Evolutionary conservation across 768 basidiomycete species (phyloP), one percentile per base, ranked within the genome.

Genomic region (Naganishia onofrii): DNA sequence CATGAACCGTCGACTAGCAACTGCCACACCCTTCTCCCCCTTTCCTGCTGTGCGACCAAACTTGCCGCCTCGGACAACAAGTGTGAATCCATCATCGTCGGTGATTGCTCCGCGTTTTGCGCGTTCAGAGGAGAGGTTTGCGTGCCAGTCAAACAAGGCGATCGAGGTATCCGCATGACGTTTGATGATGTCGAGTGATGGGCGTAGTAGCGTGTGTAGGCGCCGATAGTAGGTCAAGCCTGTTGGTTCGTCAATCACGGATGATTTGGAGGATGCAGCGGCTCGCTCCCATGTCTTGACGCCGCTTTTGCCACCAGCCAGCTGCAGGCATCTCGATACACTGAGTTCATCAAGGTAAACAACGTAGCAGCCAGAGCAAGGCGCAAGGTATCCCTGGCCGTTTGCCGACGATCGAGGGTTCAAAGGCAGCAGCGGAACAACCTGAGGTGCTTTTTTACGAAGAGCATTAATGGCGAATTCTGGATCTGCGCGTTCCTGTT

Each of bases 41-140:
- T 92, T 92, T 32, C 93, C 93, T 5, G 93, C 83, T 0, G 91
- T 91, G 77, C 91, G 85, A 5, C 93, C 93, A 75, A 93, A 93
- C 26, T 89, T 89, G 15, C 93, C 93, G 5, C 92, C 91, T 44
- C 93, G 85, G n/a, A 89, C 90, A 42, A 97, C 93, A 15, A 97
- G 86, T 13, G 92, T 95, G 79, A 95, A 97, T 2, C 93, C 93
- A 71, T 97, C 93, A 70, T 90, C 92, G 78, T 97, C 93, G 52
- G 95, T 90, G 68, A 95, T 84, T 7, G 90, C 92, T 76, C 92
- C 92, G n/a, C 67, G 63, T 48, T 76, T 77, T 6, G 77, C 74
- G 13, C 76, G 56, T 0, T 73, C 71, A 2, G 73, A 71, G 12
- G 76, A 68, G 21, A 77, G 60, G 23, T 77, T 51, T 32, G 86